Evolutionary conservation across 345 rosid species (phyloP).

Genomic region (Zanthoxylum bungeanum): DNA sequence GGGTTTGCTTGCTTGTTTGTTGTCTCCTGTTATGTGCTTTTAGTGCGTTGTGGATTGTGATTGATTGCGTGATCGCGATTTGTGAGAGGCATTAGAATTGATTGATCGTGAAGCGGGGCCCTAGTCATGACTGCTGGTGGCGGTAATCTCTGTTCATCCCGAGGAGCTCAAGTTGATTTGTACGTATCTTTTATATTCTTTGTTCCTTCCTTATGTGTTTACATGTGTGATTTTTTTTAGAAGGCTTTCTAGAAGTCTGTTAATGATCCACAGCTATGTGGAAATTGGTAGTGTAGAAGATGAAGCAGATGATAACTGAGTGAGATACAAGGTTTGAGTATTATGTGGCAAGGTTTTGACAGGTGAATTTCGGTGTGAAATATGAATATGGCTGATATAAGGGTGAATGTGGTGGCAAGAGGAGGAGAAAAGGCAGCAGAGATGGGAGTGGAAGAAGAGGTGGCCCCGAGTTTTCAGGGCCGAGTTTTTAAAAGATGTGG

Average conservation of each 20-base stretch:
- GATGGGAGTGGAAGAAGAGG: no score
- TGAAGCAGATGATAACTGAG: neutral
- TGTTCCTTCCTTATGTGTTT: no score
- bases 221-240: neutral
- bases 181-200: conserved; percentile 33
- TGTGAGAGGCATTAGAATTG: conserved; percentile 10
- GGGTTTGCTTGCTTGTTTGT: conserved; percentile 11
- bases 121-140: conserved; percentile 56
- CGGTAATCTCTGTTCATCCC: conserved; percentile 86
- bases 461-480: no score
- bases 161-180: conserved; percentile 86
- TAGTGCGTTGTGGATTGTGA: neutral
- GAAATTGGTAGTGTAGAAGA: neutral
- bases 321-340: no score
- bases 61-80: conserved; percentile 10
- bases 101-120: conserved; percentile 22
- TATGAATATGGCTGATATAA: no score
- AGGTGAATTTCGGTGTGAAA: no score
- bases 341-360: no score
- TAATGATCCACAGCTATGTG: no score
- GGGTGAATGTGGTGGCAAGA: no score
- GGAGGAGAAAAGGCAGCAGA: neutral
- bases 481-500: no score
- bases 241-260: neutral
- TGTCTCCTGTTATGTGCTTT: no score